phyloP scores from a whole-genome alignment of 83 land plant genomes.

The Picea engelmannii region DNA sequence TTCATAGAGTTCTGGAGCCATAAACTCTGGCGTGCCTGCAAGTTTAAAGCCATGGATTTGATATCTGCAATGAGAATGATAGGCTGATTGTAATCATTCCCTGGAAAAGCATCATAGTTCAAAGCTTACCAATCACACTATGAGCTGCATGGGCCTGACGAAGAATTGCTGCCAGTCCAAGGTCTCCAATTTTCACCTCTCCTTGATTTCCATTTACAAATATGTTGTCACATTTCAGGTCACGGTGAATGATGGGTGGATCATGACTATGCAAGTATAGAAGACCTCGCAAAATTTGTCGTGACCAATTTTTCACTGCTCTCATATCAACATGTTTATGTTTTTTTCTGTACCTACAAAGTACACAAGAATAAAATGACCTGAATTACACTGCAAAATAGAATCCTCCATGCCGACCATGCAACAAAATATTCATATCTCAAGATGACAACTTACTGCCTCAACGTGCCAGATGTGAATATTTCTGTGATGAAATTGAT shows the following conservation, averaged over 20 bases:
- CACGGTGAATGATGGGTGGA: constrained; percentile 92
- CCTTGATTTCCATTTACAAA: constrained; percentile 96
- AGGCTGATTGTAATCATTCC: neutral
- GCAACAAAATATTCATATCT: constrained; percentile 2
- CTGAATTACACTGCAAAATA: neutral
- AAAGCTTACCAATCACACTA: constrained; percentile 82
- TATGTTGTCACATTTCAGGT: constrained; percentile 92
- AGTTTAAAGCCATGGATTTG: neutral
- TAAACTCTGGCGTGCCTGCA: constrained; percentile 94
- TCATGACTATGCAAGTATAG: constrained; percentile 88
- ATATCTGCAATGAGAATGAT: neutral
- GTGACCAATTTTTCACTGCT: constrained; percentile 93
- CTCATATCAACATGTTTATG: constrained; percentile 90
- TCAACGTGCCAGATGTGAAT: constrained; percentile 87
- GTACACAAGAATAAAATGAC: constrained; percentile 6
- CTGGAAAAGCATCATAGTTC: constrained; percentile 5
- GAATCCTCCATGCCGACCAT: neutral
- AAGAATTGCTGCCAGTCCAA: constrained; percentile 87
- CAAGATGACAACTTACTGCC: constrained; percentile 61
- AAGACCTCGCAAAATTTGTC: constrained; percentile 90
- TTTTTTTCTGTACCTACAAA: constrained; percentile 74
- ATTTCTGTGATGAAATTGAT: constrained; percentile 92
- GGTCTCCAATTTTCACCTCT: constrained; percentile 94
- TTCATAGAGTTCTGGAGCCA: constrained; percentile 97
- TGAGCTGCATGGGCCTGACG: constrained; percentile 84